These are phyloP conservation scores for Pseudotsuga menziesii DNA, from an alignment of 75 land plant species.

Conservation along the genomic window DNA sequence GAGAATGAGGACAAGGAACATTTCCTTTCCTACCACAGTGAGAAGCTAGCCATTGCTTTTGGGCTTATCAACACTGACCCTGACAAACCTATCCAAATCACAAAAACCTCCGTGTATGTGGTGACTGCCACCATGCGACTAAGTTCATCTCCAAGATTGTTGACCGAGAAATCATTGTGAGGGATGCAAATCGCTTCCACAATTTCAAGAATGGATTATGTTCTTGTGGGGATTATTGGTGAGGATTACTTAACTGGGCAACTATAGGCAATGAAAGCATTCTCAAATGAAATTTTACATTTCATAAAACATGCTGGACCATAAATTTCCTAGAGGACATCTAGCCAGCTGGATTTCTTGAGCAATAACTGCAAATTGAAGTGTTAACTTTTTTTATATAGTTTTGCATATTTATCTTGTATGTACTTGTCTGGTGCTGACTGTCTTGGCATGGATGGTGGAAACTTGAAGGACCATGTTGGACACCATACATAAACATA, in stretches of 20 bases:
- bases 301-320: no score
- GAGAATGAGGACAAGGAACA: background rate
- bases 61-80: background rate
- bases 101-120: constrained; percentile 2
- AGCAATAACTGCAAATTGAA: no score
- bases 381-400: no score
- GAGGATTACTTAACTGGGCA: background rate
- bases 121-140: background rate
- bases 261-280: no score
- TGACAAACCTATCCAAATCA: background rate
- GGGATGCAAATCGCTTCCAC: background rate
- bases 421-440: no score
- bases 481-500: no score
- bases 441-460: no score
- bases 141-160: background rate
- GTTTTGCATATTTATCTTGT: no score
- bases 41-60: background rate
- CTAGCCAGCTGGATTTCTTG: no score
- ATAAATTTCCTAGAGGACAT: no score
- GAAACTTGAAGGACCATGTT: no score
- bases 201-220: background rate
- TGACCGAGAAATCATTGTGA: background rate
- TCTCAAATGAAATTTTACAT: no score
- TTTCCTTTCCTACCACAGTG: background rate
- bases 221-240: background rate